Percentiles rank a stretch among this genome's conserved stretches.
Conservation (phyloP, 2,329 filamentous ascomycete genomes). For the Stemphylium lycopersici region DNA sequence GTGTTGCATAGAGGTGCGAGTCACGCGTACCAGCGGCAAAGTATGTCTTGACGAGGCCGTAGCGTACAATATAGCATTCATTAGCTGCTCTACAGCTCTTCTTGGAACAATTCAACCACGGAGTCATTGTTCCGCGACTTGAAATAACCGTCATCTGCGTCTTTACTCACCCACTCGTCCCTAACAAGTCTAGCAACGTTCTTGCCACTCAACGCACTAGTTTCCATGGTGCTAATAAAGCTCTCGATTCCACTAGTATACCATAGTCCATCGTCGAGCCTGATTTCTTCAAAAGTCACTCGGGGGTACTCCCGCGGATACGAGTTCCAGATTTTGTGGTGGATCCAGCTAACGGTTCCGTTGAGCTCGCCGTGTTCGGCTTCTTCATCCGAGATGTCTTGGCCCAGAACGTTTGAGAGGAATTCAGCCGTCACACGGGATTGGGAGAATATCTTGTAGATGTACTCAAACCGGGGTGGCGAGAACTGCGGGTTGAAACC, state of each 20-base stretch:
- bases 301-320: slow-evolving; percentile 88
- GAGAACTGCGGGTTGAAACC: slow-evolving; percentile 62
- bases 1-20: neutral
- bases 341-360: slow-evolving; percentile 40
- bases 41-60: neutral
- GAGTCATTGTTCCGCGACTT: neutral
- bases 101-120: neutral
- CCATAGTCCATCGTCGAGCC: slow-evolving; percentile 69
- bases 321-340: slow-evolving; percentile 71
- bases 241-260: slow-evolving; percentile 78
- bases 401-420: slow-evolving; percentile 57
- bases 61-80: neutral
- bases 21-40: neutral
- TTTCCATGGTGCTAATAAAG: slow-evolving; percentile 98
- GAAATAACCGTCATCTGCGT: neutral
- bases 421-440: slow-evolving; percentile 55
- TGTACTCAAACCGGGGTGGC: slow-evolving; percentile 54
- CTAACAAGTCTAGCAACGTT: slow-evolving; percentile 77
- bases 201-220: slow-evolving; percentile 87
- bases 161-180: slow-evolving; percentile 58
- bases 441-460: slow-evolving; percentile 73
- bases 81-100: neutral
- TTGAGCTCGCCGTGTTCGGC: slow-evolving; percentile 41
- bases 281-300: slow-evolving; percentile 82
- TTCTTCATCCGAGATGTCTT: slow-evolving; percentile 35